Percentiles rank a stretch among this genome's conserved stretches.
Conservation (phyloP, 2,329 filamentous ascomycete genomes). For the Pseudogymnoascus sp. region DNA sequence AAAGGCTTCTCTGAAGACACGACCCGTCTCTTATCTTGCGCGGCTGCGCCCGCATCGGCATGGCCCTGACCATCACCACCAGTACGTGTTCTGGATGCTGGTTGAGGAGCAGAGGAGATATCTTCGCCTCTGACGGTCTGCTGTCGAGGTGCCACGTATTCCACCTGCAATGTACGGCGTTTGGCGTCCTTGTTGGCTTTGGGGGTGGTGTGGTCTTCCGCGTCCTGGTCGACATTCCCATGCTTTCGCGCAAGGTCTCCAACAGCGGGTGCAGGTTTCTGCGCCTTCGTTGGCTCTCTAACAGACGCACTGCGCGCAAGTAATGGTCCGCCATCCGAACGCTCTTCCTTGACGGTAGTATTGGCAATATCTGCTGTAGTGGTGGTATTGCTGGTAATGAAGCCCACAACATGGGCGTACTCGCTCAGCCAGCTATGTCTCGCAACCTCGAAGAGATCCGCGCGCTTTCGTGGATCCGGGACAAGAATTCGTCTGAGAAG, state of each 20-base stretch:
- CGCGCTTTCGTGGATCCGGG: constrained; percentile 86
- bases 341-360: constrained; percentile 51
- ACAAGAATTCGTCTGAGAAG: constrained; percentile 88
- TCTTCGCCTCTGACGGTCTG: constrained; percentile 62
- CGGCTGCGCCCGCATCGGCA: constrained; percentile 30
- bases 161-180: constrained; percentile 89
- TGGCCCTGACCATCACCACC: constrained; percentile 48
- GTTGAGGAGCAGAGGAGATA: constrained; percentile 24
- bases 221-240: constrained; percentile 62
- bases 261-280: constrained; percentile 43
- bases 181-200: constrained; percentile 73
- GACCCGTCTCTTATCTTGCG: constrained; percentile 26
- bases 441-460: constrained; percentile 93
- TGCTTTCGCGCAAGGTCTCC: constrained; percentile 65
- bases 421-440: constrained; percentile 97
- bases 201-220: constrained; percentile 49
- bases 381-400: constrained; percentile 93
- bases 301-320: constrained; percentile 88
- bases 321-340: constrained; percentile 47
- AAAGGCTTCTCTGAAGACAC: constrained; percentile 48
- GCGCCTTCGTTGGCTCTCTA: constrained; percentile 69
- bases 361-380: constrained; percentile 78
- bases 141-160: constrained; percentile 89
- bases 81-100: constrained; percentile 41
- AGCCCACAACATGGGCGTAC: constrained; percentile 91